Base-by-base conservation (phyloP, 225 moss, liverwort and hornwort genomes). In the Anthoceros angustus region DNA sequence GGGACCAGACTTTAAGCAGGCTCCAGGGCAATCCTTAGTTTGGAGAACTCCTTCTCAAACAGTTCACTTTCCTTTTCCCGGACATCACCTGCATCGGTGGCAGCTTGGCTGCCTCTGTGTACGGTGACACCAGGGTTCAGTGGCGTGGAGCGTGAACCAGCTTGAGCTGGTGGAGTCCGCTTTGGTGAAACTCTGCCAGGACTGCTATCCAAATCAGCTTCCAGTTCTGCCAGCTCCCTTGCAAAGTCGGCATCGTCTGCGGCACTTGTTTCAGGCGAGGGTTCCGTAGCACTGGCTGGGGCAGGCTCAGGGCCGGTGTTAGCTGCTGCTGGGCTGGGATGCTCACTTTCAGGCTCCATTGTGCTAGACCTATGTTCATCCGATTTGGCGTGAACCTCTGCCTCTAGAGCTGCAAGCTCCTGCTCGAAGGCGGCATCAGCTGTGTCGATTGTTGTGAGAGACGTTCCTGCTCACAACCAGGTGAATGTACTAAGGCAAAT, bases 401-500 rank as follows among this genome's bases (percentile, higher is more conserved):
- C 81, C 71, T 92, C 86, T 63, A 98, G 72, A 42, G 68, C 65
- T 49, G 72, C 78, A 72, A 92, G 76, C 50, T 98, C 95, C 40
- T 85, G 86, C 62, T 92, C 89, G 46, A 92, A 78, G 42, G 73
- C 80, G 55, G 66, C 63, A 71, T 87, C 82, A 66, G 85, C 80
- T 68, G 64, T 61, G 49, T 77, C 85, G 48, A 64, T 62, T 18
- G 63, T 66, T 23, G 71, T 66, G 42, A 80, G 66, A 10, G 82
- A 76, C 24, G 82, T 72, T 39, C 74, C 86, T 72, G 71, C 89
- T 87, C 78, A 6, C 61, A 61, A n/a, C 65, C 60, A 46, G 14
- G 40, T 8, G 41, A 23, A 25, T 64, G 61, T 71, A 67, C 49
- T 65, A 3, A 68, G 39, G 14, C 7, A 40, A 24, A 20, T 10